phyloP scores from a whole-genome alignment of 495 filamentous ascomycete genomes.

The Annulohypoxylon moriforme region DNA sequence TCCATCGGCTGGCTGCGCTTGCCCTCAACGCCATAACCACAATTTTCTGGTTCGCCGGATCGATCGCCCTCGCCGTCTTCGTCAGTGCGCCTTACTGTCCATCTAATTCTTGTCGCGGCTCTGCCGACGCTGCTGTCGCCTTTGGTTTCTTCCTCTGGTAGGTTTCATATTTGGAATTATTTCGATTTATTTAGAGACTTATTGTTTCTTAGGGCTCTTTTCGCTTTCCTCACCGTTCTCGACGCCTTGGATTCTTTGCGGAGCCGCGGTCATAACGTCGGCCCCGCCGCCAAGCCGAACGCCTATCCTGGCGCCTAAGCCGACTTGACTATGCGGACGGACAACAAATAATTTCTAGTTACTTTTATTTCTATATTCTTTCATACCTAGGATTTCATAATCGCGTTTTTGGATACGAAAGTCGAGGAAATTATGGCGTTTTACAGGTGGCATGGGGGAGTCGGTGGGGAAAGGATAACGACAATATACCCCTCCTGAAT shows the following conservation, averaged over 20 bases:
- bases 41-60: constrained; percentile 89
- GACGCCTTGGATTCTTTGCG: constrained; percentile 51
- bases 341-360: neutral
- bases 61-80: constrained; percentile 75
- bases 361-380: neutral
- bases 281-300: constrained; percentile 38
- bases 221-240: constrained; percentile 53
- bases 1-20: constrained; percentile 71
- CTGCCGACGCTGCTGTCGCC: constrained; percentile 56
- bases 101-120: constrained; percentile 50
- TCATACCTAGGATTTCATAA: neutral
- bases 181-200: neutral
- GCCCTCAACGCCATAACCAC: constrained; percentile 77
- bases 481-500: constrained; percentile 19
- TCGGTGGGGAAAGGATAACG: constrained; percentile 4
- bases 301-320: constrained; percentile 49
- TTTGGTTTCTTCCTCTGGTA: constrained; percentile 61
- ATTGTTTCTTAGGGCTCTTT: constrained; percentile 44
- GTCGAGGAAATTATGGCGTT: neutral
- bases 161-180: neutral
- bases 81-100: constrained; percentile 58
- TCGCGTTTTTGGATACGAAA: neutral
- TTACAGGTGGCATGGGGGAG: neutral
- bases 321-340: neutral
- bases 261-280: constrained; percentile 47